A percentile compares a stretch with the other conserved stretches of the same genome.
Evolutionary conservation across 371 early-diverging fungal species (phyloP).

Genomic region (Mucor lusitanicus): DNA sequence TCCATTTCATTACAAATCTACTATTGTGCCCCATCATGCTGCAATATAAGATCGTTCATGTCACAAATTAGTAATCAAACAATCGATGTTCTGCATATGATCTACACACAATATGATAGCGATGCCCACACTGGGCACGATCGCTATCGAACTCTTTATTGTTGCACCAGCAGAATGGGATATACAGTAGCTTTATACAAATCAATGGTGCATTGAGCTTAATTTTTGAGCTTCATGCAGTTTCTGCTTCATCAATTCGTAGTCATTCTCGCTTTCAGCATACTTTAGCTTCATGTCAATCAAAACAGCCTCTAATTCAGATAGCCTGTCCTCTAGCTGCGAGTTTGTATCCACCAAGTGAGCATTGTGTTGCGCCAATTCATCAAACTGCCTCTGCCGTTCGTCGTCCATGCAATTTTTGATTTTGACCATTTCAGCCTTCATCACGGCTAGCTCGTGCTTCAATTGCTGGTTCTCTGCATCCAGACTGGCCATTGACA

Average conservation of each 20-base stretch:
- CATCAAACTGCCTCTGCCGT: slow-evolving; percentile 69
- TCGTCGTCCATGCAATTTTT: slow-evolving; percentile 52
- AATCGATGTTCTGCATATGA: too few species aligned
- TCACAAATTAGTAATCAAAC: too few species aligned
- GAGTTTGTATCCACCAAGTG: slow-evolving; percentile 63
- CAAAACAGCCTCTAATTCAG: slow-evolving; percentile 47
- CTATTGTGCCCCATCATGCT: too few species aligned
- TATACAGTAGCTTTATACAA: not conserved
- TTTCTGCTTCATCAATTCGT: slow-evolving; percentile 44
- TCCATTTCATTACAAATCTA: too few species aligned
- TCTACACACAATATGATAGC: too few species aligned
- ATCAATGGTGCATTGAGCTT: not conserved
- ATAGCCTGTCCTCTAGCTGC: slow-evolving; percentile 66
- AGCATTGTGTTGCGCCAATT: slow-evolving; percentile 68
- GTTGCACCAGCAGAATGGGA: too few species aligned
- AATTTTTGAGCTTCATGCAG: slow-evolving; percentile 17
- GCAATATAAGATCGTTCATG: too few species aligned
- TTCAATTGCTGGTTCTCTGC: slow-evolving; percentile 62
- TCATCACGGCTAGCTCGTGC: slow-evolving; percentile 30
- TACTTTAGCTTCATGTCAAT: slow-evolving; percentile 64
- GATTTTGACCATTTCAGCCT: slow-evolving; percentile 3
- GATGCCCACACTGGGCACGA: too few species aligned
- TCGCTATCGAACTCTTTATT: too few species aligned
- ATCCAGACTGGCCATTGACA: slow-evolving; percentile 54
- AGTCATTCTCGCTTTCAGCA: slow-evolving; percentile 72